Conservation (phyloP, 768 basidiomycete genomes). For the Lactifluus echinatus region DNA sequence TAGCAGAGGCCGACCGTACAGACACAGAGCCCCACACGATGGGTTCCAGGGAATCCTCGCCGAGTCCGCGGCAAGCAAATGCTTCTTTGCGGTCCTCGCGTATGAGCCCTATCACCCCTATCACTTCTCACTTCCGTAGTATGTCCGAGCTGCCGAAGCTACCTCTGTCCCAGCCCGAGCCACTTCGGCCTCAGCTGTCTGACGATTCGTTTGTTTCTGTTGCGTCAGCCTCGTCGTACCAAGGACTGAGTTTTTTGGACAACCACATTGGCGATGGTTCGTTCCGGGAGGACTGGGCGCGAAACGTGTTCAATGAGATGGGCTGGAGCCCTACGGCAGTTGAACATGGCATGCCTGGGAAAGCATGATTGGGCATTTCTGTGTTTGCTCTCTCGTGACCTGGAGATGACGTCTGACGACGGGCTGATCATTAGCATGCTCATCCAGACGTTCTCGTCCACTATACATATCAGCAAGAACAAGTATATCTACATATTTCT, state of each 20-base stretch:
- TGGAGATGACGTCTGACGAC: background rate
- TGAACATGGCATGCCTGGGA: background rate
- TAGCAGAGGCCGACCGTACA: slow-evolving; percentile 19
- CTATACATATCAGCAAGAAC: background rate
- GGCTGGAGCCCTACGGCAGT: slow-evolving; percentile 23
- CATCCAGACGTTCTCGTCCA: background rate
- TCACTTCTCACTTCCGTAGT: slow-evolving; percentile 1
- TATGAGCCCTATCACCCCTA: slow-evolving; percentile 9
- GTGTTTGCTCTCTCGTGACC: background rate
- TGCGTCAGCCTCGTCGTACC: slow-evolving; percentile 38
- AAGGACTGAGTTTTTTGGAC: slow-evolving; percentile 33
- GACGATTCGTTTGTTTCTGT: slow-evolving; percentile 29
- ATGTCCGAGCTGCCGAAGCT: slow-evolving; percentile 5
- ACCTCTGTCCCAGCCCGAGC: slow-evolving; percentile 12
- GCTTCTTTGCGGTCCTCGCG: background rate
- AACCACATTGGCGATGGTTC: slow-evolving; percentile 19
- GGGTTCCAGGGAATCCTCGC: background rate
- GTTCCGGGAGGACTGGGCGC: slow-evolving; percentile 59
- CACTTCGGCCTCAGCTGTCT: slow-evolving; percentile 16
- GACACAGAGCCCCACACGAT: background rate
- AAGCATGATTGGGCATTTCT: background rate
- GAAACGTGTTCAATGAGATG: slow-evolving; percentile 56
- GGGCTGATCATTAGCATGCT: background rate
- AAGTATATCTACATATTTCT: background rate
- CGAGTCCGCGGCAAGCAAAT: background rate